Percentiles rank a stretch among this genome's conserved stretches.
These are phyloP conservation scores for Vigna reflexopilosa DNA, from an alignment of 306 rosid species.

Conservation along the genomic window DNA sequence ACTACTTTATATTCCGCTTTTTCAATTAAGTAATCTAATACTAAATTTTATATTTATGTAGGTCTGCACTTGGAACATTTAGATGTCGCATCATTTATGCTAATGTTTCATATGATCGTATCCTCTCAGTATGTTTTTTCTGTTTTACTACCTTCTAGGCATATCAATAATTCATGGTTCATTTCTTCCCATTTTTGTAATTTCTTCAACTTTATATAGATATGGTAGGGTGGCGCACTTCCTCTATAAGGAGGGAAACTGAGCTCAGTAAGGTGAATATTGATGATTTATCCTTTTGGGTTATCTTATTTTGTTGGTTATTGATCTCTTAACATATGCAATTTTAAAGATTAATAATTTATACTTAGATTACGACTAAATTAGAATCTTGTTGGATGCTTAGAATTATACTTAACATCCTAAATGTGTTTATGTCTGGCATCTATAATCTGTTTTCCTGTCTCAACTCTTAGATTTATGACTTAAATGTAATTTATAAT, in stretches of 20 bases:
- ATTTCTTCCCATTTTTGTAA: slow-evolving; percentile 35
- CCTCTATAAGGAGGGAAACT: slow-evolving; percentile 89
- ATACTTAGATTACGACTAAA: slow-evolving; percentile 21
- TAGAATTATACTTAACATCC: slow-evolving; percentile 18
- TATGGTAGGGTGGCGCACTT: slow-evolving; percentile 99
- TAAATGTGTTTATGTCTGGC: slow-evolving; percentile 2
- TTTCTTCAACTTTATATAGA: slow-evolving; percentile 67
- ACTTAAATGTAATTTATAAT: slow-evolving; percentile 20
- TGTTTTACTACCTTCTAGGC: slow-evolving; percentile 18
- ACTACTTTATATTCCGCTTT: not conserved
- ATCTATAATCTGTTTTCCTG: slow-evolving; percentile 13
- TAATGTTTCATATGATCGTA: slow-evolving; percentile 97
- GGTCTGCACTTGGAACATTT: slow-evolving; percentile 90
- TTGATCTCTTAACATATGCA: slow-evolving; percentile 11
- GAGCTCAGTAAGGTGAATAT: slow-evolving; percentile 79
- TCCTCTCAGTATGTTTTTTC: slow-evolving; percentile 52
- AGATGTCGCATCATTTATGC: slow-evolving; percentile 78
- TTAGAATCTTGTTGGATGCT: slow-evolving; percentile 4
- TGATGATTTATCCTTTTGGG: slow-evolving; percentile 41
- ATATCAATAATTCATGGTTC: slow-evolving; percentile 34
- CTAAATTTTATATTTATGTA: slow-evolving; percentile 56
- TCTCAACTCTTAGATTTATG: slow-evolving; percentile 16
- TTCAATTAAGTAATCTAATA: slow-evolving; percentile 26
- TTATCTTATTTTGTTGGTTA: slow-evolving; percentile 30
- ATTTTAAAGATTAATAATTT: slow-evolving; percentile 11